Base-by-base conservation (phyloP, 176 grass and related monocot species). In the Cymbopogon citratus region DNA sequence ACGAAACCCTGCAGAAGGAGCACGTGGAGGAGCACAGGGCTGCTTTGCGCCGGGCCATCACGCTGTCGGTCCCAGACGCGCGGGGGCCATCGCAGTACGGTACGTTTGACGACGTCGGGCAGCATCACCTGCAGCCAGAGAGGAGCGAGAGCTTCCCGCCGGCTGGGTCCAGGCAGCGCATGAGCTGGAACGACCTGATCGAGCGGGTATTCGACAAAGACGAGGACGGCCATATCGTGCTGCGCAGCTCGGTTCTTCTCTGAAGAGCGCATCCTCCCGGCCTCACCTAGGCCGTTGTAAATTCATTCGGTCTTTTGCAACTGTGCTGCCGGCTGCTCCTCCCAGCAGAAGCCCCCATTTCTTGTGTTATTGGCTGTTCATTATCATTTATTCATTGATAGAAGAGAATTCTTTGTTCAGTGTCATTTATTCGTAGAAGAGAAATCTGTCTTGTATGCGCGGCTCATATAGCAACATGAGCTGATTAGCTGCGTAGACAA, bases 181-280 rank as follows among this genome's bases (percentile, higher is more conserved):
- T 94, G 67, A 97, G 65, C 84, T 97, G 94, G 94, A 80, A 91
- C 9, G 92, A 97, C 46, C 88, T 97, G 33, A 92, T 97, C 51
- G 92, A 97, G 62, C 85, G 79, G 48, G 85, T 97, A 46, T 91
- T 97, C 61, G 94, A 97, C 10, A 91, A 81, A 70, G 77, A 94
- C 11, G 92, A 92, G 24, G 85, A 87, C 0, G 90, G 89, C 19
- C 83, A 78, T 13, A 91, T 90, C 21, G 80, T 94, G 52, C 83
- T 97, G 25, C 84, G 87, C 13, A 76, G 76, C 66, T 88, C 79
- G 7, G 13, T 38, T 4, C 8, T 83, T 36, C 9, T 81, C 12
- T 66, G 24, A 88, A 12, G 44, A 26, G 16, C 35, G 21, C 21
- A 61, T 12, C 3, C 29, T 13, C 68, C n/a, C 12, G 33, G 9